Percentiles rank a stretch among this genome's conserved stretches.
Conservation (phyloP, 2,329 filamentous ascomycete genomes). For the Arthrobotrys entomopaga region DNA sequence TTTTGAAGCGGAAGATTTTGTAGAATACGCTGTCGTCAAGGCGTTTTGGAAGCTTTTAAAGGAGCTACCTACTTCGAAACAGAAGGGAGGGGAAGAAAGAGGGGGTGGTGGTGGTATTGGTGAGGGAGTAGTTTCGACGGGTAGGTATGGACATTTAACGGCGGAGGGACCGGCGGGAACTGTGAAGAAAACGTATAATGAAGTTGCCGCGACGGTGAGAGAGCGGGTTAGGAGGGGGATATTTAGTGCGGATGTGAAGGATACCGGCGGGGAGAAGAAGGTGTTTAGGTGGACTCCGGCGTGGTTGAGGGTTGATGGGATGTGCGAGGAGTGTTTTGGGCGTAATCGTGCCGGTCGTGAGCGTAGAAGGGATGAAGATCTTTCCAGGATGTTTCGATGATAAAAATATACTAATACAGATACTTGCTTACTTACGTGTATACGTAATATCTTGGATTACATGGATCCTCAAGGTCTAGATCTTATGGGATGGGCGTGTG, state of each 20-base stretch:
- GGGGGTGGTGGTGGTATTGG: too few relatives aligned
- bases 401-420: too few relatives aligned
- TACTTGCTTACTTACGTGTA: too few relatives aligned
- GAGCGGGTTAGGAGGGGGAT: neutral
- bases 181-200: neutral
- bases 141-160: neutral
- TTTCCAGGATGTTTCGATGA: too few relatives aligned
- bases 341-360: too few relatives aligned
- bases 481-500: constrained; percentile 9
- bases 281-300: constrained; percentile 25
- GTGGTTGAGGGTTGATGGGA: constrained; percentile 25
- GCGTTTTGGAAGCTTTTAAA: constrained; percentile 4
- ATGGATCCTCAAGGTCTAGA: neutral
- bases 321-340: constrained; percentile 9
- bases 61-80: constrained; percentile 1
- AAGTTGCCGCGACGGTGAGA: neutral
- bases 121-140: too few relatives aligned
- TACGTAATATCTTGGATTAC: neutral
- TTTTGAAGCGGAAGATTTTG: neutral
- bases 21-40: constrained; percentile 8
- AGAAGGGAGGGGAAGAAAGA: too few relatives aligned
- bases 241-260: neutral
- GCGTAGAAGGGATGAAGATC: too few relatives aligned
- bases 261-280: constrained; percentile 2
- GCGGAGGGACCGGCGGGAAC: neutral